A percentile compares a stretch with the other conserved stretches of the same genome.
These are phyloP conservation scores for Tanacetum coccineum DNA, from an alignment of 129 eudicot species.

Conservation along the genomic window DNA sequence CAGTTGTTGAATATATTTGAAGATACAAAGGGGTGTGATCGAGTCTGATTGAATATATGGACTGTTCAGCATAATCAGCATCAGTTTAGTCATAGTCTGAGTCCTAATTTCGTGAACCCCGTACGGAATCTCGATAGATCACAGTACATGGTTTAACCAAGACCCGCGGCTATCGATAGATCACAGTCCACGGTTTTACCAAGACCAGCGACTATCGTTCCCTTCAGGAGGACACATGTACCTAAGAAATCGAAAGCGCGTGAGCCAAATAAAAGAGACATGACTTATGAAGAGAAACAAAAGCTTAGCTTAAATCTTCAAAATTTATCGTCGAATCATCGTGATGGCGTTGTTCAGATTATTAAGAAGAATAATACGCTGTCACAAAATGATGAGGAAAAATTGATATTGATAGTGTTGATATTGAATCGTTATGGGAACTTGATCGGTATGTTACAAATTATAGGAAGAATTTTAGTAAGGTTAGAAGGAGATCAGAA, in stretches of 20 bases:
- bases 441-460: slow-evolving; percentile 90
- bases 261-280: too few species aligned
- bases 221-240: too few species aligned
- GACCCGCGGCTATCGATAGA: too few species aligned
- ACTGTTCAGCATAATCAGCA: too few species aligned
- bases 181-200: too few species aligned
- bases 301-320: slow-evolving; percentile 82
- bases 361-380: slow-evolving; percentile 68
- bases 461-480: slow-evolving; percentile 90
- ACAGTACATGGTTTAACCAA: too few species aligned
- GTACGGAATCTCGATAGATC: too few species aligned
- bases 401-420: too few species aligned
- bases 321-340: slow-evolving; percentile 75
- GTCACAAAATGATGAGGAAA: slow-evolving; percentile 73
- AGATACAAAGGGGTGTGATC: slow-evolving; percentile 68
- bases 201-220: too few species aligned
- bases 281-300: slow-evolving; percentile 92
- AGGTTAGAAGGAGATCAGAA: slow-evolving; percentile 78
- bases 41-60: slow-evolving; percentile 63
- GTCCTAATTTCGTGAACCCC: too few species aligned
- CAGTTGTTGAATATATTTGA: slow-evolving; percentile 59
- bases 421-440: slow-evolving; percentile 94
- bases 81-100: too few species aligned
- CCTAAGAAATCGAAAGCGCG: too few species aligned
- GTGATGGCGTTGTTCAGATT: slow-evolving; percentile 72